Base-by-base conservation (phyloP, 2,329 filamentous ascomycete species). In the Stagonosporopsis vannaccii region DNA sequence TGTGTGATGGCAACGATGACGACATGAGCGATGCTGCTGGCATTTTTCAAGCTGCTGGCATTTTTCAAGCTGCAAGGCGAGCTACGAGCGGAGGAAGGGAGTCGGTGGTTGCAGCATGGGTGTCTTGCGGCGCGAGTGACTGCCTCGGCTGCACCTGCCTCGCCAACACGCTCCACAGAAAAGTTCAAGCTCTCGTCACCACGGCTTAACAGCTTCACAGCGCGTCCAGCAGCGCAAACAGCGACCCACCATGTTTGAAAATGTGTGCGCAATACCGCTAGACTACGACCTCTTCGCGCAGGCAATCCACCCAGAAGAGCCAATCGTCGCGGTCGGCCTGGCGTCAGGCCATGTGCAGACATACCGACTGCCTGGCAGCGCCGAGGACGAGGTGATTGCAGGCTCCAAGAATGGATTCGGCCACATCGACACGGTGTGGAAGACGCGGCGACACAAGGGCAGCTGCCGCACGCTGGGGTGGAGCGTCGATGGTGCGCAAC, bases 381-480 rank as follows among this genome's bases (percentile, higher is more conserved):
- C 80, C 35, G 77, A 80, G 30, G 78, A 77, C 17, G 80, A 81
- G 36, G 83, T 84, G 25, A 83, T 85, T 12, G 48, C 73, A 9
- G 73, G 72, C 28, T 80, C 80, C 22, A 80, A 81, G 66, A 83
- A 81, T 67, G 92, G 91, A 11, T 89, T 85, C 60, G 90, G 88
- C 39, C 86, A 88, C 52, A 90, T 98, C 60, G 90, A 93, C 65
- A 91, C 89, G 0, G 80, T 88, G 57, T 99, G 95, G 95, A 85
- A 86, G 67, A 98, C 95, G 5, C 84, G 88, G 65, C 85, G 95
- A 59, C 95, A 99, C 79, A 96, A 97, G 81, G 94, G 92, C 12
- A 97, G 92, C 82, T 98, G 94, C 73, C 85, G 95, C 49, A 88
- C 87, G 58, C 79, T 98, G 51, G 87, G 84, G 4, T 98, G 93